A percentile compares a stretch with the other conserved stretches of the same genome.
phyloP scores from a whole-genome alignment of 2,329 filamentous ascomycete species.

The Xylaria digitata region DNA sequence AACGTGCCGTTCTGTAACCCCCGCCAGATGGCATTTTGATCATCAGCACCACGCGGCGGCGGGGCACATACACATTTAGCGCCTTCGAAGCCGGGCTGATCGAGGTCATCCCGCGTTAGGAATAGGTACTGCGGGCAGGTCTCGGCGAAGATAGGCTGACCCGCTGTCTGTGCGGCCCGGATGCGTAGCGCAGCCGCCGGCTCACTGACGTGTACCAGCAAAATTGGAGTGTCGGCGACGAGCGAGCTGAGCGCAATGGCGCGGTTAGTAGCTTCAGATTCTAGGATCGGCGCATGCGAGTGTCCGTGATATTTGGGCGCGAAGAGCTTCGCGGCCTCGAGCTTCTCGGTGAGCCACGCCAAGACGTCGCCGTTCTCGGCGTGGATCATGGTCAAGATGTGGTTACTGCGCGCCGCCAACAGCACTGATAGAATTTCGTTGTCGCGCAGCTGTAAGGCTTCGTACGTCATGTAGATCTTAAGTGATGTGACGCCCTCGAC shows the following conservation, averaged over 20 bases:
- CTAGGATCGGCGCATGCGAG: conserved; percentile 61
- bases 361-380: conserved; percentile 66
- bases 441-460: conserved; percentile 61
- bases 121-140: conserved; percentile 69
- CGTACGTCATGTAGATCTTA: conserved; percentile 62
- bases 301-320: conserved; percentile 64
- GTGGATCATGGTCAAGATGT: conserved; percentile 66
- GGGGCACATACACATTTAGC: conserved; percentile 67
- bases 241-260: conserved; percentile 63
- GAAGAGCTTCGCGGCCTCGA: conserved; percentile 60
- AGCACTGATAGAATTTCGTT: conserved; percentile 63
- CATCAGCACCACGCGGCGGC: conserved; percentile 59
- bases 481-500: conserved; percentile 56
- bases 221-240: conserved; percentile 61
- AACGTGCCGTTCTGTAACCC: conserved; percentile 64
- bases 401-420: conserved; percentile 55
- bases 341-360: conserved; percentile 64
- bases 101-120: conserved; percentile 62
- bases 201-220: conserved; percentile 65
- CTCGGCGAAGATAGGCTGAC: conserved; percentile 64
- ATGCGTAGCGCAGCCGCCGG: conserved; percentile 60
- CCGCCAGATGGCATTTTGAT: conserved; percentile 63
- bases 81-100: conserved; percentile 63
- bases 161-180: conserved; percentile 59
- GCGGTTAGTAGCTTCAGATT: conserved; percentile 64